phyloP scores from a whole-genome alignment of 176 grass and related monocot species.

The Urochloa ruziziensis region DNA sequence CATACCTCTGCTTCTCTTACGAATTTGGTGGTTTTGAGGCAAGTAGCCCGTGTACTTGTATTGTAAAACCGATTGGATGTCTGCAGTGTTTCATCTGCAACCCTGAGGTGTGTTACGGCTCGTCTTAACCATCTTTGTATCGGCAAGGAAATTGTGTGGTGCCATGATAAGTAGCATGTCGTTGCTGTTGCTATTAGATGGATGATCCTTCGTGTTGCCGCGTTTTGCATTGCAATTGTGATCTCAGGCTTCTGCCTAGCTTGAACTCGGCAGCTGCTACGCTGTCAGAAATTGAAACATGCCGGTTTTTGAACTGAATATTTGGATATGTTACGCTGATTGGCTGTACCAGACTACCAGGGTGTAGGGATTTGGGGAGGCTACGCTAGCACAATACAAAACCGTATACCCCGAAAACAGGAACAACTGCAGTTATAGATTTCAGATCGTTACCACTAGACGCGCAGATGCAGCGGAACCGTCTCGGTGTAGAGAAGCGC shows the following conservation, averaged over 20 bases:
- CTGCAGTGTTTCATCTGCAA: constrained; percentile 37
- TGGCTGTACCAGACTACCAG: too few relatives aligned
- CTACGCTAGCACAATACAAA: too few relatives aligned
- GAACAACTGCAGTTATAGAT: too few relatives aligned
- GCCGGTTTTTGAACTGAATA: background rate
- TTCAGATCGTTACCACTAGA: too few relatives aligned
- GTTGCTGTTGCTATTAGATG: background rate
- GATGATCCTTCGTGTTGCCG: background rate
- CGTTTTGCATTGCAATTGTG: background rate
- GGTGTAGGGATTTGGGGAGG: too few relatives aligned
- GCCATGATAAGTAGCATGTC: background rate
- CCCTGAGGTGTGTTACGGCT: constrained; percentile 18
- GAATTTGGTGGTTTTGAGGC: constrained; percentile 38
- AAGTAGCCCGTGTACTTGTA: constrained; percentile 31
- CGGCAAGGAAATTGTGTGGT: background rate
- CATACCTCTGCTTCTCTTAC: background rate
- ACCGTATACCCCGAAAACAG: too few relatives aligned
- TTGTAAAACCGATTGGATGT: constrained; percentile 37
- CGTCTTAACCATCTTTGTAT: background rate
- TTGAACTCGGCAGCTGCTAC: too few relatives aligned
- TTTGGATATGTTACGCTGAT: background rate
- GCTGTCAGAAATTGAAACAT: background rate
- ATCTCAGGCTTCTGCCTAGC: background rate
- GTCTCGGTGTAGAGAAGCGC: too few relatives aligned
- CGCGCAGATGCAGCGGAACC: too few relatives aligned